These are phyloP conservation scores for Hirsutella minnesotensis DNA, from an alignment of 2,329 filamentous ascomycete species.

Conservation along the genomic window DNA sequence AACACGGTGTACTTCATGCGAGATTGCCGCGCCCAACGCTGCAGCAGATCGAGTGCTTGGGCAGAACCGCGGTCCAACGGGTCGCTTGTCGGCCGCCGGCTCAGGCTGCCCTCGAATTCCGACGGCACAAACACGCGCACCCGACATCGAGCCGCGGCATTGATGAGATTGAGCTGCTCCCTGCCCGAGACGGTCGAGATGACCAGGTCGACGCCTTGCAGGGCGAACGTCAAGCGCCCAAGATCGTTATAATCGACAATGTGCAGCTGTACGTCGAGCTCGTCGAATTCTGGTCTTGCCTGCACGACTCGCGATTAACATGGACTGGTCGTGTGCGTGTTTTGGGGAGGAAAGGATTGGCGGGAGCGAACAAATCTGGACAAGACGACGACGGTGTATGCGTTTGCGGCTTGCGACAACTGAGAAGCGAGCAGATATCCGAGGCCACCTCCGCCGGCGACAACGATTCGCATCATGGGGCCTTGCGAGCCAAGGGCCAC, in stretches of 20 bases:
- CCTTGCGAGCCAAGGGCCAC: constrained; percentile 5
- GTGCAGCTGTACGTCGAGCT: constrained; percentile 51
- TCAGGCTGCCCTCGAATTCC: constrained; percentile 59
- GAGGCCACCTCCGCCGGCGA: constrained; percentile 33
- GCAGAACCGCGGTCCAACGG: constrained; percentile 49
- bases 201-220: constrained; percentile 62
- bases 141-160: constrained; percentile 51
- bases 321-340: no score
- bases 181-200: constrained; percentile 61
- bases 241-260: constrained; percentile 54
- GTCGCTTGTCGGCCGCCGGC: constrained; percentile 40
- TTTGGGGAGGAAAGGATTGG: not conserved
- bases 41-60: constrained; percentile 43
- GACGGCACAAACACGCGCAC: constrained; percentile 63
- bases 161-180: constrained; percentile 59
- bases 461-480: constrained; percentile 35
- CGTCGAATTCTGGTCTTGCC: constrained; percentile 41
- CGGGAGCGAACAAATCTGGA: constrained; percentile 35
- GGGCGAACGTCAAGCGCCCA: constrained; percentile 47
- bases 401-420: constrained; percentile 43
- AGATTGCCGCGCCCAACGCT: constrained; percentile 35
- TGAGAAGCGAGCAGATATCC: constrained; percentile 36
- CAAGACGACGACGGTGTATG: constrained; percentile 58
- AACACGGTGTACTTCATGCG: constrained; percentile 59
- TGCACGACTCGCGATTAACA: constrained; percentile 16